A percentile compares a stretch with the other conserved stretches of the same genome.
These are phyloP conservation scores for Chlamydomonas incerta DNA, from an alignment of 139 green algal species.

Conservation along the genomic window DNA sequence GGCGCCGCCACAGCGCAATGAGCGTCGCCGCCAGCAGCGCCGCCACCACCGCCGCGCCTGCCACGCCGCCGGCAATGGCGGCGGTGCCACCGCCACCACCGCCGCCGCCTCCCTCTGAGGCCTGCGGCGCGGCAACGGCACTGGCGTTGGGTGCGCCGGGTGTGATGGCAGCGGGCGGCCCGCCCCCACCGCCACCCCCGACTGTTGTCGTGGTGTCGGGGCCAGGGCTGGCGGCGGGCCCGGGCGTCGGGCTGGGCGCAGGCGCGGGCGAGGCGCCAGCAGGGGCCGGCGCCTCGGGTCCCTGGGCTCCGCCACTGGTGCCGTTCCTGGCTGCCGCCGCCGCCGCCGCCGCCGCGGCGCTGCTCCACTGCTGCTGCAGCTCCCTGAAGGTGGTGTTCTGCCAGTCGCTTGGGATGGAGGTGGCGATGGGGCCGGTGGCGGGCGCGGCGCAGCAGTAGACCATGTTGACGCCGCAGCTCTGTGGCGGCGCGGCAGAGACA, in stretches of 20 bases:
- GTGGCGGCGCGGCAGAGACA: neutral
- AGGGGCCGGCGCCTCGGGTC: neutral
- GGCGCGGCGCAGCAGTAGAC: constrained; percentile 49
- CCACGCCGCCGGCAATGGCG: too few relatives aligned
- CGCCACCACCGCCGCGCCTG: too few relatives aligned
- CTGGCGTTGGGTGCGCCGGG: too few relatives aligned
- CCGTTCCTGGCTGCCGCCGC: neutral
- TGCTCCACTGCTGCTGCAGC: neutral
- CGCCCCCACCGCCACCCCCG: too few relatives aligned
- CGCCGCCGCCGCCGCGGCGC: neutral
- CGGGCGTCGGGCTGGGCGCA: too few relatives aligned
- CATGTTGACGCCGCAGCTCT: constrained; percentile 41
- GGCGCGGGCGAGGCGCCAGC: neutral
- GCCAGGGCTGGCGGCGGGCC: too few relatives aligned
- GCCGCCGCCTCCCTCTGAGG: too few relatives aligned
- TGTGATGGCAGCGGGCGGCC: too few relatives aligned
- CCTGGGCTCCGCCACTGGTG: neutral
- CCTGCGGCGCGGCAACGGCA: too few relatives aligned
- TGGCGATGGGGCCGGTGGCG: constrained; percentile 11
- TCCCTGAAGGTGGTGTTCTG: constrained; percentile 2
- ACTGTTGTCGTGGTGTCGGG: neutral
- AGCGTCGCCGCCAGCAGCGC: too few relatives aligned
- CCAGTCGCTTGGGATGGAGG: constrained; percentile 60
- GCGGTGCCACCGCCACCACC: too few relatives aligned
- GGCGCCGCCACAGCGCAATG: too few relatives aligned